Evolutionary conservation across 371 early-diverging fungal genomes (phyloP).

Genomic region (Entomophthora muscae): DNA sequence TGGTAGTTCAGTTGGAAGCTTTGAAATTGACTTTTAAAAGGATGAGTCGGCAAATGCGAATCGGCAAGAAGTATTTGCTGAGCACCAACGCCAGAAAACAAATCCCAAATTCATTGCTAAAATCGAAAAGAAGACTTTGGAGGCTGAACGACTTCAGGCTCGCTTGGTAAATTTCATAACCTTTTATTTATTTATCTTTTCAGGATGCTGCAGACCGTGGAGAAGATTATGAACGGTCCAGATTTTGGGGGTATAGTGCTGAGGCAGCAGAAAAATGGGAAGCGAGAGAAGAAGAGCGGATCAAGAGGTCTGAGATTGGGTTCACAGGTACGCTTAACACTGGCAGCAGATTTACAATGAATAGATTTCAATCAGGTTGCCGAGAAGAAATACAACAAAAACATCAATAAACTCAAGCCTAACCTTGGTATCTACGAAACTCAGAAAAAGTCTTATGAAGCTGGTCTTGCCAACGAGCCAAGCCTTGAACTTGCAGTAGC

Average conservation of each 20-base stretch:
- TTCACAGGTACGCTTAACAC: constrained; percentile 46
- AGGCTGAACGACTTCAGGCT: constrained; percentile 47
- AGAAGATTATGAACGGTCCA: constrained; percentile 61
- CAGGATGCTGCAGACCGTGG: constrained; percentile 47
- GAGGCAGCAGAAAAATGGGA: constrained; percentile 81
- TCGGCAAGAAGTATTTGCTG: constrained; percentile 55
- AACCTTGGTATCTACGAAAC: constrained; percentile 55
- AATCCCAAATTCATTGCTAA: constrained; percentile 44
- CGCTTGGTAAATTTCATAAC: constrained; percentile 20
- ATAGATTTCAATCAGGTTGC: constrained; percentile 69
- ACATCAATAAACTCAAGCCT: constrained; percentile 63
- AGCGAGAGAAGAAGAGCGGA: constrained; percentile 48
- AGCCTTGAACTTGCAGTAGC: not conserved
- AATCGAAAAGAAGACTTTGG: constrained; percentile 44
- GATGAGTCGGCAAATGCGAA: constrained; percentile 48
- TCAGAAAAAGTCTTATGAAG: constrained; percentile 25
- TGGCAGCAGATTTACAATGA: not conserved
- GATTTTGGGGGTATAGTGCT: constrained; percentile 66
- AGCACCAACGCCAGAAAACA: constrained; percentile 52
- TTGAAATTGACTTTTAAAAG: constrained; percentile 10
- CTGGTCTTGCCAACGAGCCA: constrained; percentile 8
- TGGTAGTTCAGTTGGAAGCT: not conserved
- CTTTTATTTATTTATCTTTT: constrained; percentile 10
- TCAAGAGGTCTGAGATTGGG: constrained; percentile 42
- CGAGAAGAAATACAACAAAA: constrained; percentile 65